These are phyloP conservation scores for Cladosporium sp. DNA, from an alignment of 2,329 filamentous ascomycete genomes.

Conservation along the genomic window DNA sequence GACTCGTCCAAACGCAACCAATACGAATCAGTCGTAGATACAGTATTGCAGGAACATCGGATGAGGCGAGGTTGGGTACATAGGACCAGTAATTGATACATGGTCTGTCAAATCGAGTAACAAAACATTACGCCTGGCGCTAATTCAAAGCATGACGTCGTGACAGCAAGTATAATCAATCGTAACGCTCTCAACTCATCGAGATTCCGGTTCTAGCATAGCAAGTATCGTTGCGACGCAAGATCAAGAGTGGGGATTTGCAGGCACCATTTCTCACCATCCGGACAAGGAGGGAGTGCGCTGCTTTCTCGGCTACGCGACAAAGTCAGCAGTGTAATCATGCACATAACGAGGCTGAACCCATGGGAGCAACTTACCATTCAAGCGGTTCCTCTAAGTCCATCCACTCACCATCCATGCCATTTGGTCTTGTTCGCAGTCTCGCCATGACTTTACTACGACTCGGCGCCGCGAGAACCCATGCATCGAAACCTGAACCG, in stretches of 20 bases:
- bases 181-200: too few relatives aligned
- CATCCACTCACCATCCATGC: constrained; percentile 27
- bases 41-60: too few relatives aligned
- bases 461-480: constrained; percentile 15
- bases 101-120: too few relatives aligned
- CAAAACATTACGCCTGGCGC: too few relatives aligned
- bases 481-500: constrained; percentile 22
- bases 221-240: too few relatives aligned
- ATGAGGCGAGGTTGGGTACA: too few relatives aligned
- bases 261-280: background rate
- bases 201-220: too few relatives aligned
- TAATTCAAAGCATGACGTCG: too few relatives aligned
- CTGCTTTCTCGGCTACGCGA: background rate
- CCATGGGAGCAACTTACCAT: constrained; percentile 19
- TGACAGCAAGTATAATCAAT: too few relatives aligned
- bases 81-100: too few relatives aligned
- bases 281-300: background rate
- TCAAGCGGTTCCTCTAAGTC: constrained; percentile 20
- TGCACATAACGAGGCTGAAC: background rate
- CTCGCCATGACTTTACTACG: constrained; percentile 19
- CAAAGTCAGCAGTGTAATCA: background rate
- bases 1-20: too few relatives aligned
- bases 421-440: constrained; percentile 24
- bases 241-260: background rate
- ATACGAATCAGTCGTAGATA: too few relatives aligned